A percentile compares a stretch with the other conserved stretches of the same genome.
Evolutionary conservation across 345 rosid genomes (phyloP).

Genomic region (Sisymbrium altissimum): DNA sequence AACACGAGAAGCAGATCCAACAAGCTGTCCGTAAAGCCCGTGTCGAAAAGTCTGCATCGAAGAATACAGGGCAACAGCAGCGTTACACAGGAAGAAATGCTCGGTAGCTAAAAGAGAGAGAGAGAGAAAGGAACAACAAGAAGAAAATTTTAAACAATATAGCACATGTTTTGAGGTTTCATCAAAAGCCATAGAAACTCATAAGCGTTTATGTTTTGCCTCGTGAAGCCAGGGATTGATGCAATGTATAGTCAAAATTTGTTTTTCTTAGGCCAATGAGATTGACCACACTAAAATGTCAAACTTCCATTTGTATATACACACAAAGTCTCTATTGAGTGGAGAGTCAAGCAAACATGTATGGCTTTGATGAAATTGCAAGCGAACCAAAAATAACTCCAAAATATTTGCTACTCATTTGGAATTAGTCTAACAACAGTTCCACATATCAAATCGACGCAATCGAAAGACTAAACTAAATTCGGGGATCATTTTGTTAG

Average conservation of each 20-base stretch:
- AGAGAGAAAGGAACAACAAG: not conserved
- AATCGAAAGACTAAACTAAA: not conserved
- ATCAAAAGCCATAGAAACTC: conserved; percentile 11
- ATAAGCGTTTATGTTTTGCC: not conserved
- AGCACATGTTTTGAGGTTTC: conserved; percentile 7
- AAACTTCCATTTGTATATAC: conserved; percentile 22
- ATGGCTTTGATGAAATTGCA: too few relatives aligned
- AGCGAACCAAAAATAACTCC: not conserved
- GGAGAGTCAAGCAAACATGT: conserved; percentile 24
- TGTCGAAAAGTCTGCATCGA: too few relatives aligned
- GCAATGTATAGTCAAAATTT: conserved; percentile 14
- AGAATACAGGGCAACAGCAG: conserved; percentile 29
- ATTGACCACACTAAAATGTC: conserved; percentile 16
- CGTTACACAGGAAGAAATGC: conserved; percentile 24
- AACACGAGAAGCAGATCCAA: conserved; percentile 90
- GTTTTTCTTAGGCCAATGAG: conserved; percentile 22
- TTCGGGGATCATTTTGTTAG: not conserved
- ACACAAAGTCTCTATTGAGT: conserved; percentile 5
- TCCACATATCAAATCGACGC: too few relatives aligned
- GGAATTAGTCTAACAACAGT: too few relatives aligned
- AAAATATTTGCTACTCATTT: not conserved
- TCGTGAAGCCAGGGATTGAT: conserved; percentile 24
- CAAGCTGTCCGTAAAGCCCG: conserved; percentile 86
- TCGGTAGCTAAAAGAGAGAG: conserved; percentile 22
- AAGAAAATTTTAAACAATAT: not conserved